These are phyloP conservation scores for Eremochloa ophiuroides DNA, from an alignment of 176 grass and related monocot genomes.

Conservation along the genomic window DNA sequence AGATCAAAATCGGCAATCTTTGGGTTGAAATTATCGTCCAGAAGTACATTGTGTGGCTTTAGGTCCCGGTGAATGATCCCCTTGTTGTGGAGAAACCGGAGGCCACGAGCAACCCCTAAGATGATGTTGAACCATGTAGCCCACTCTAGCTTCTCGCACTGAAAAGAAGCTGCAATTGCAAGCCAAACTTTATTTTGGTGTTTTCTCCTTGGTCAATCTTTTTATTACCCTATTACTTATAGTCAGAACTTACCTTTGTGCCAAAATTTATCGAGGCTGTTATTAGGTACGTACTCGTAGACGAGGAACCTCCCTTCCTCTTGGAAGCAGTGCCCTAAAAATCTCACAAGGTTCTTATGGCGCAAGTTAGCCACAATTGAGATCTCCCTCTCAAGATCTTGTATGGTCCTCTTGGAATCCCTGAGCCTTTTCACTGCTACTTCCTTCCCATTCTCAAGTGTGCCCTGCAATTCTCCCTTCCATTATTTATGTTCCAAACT, in stretches of 20 bases:
- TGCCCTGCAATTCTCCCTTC: background rate
- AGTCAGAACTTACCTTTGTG: background rate
- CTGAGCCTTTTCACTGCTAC: conserved; percentile 11
- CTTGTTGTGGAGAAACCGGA: background rate
- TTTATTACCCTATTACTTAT: background rate
- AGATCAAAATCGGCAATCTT: conserved; percentile 20
- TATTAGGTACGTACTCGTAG: background rate
- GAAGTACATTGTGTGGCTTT: conserved; percentile 13
- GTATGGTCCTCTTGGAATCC: background rate
- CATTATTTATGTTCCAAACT: background rate
- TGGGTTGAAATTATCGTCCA: background rate
- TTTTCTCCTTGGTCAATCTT: background rate
- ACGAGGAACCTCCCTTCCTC: background rate
- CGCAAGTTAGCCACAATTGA: background rate
- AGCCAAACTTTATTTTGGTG: background rate
- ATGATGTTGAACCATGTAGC: conserved; percentile 16
- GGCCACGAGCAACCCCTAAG: background rate
- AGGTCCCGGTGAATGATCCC: conserved; percentile 14
- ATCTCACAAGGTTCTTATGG: background rate
- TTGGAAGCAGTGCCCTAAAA: background rate
- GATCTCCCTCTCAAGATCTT: conserved; percentile 5
- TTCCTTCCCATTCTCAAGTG: background rate
- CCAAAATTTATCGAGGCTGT: conserved; percentile 6
- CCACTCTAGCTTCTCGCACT: background rate
- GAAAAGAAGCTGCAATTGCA: background rate